Evolutionary conservation across 768 basidiomycete species (phyloP).

Genomic region (Mrakia frigida): DNA sequence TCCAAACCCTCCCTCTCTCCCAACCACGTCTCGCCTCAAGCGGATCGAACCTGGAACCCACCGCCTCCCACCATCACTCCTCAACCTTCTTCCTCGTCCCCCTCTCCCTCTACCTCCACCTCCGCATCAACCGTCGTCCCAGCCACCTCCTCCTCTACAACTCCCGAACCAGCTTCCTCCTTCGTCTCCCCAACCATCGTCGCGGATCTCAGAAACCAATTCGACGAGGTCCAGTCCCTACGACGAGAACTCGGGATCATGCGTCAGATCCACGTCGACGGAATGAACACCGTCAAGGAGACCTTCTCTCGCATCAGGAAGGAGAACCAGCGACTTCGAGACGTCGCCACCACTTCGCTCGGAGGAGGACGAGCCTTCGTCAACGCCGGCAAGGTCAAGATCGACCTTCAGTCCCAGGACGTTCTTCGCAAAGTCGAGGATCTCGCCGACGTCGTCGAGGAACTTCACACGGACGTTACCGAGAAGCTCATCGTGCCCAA

Average conservation of each 20-base stretch:
- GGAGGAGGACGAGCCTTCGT: slow-evolving; percentile 83
- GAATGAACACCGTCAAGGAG: slow-evolving; percentile 84
- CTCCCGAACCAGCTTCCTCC: neutral
- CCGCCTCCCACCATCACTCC: neutral
- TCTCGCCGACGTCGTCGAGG: slow-evolving; percentile 83
- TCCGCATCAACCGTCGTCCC: neutral
- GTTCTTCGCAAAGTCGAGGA: slow-evolving; percentile 88
- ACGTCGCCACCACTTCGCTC: slow-evolving; percentile 72
- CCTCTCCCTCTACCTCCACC: neutral
- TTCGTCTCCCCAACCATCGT: slow-evolving; percentile 52
- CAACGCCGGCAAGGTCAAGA: slow-evolving; percentile 81
- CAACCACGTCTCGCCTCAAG: neutral
- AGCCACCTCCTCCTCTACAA: neutral
- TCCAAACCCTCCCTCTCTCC: neutral
- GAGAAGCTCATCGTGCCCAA: slow-evolving; percentile 83
- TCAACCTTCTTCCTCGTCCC: neutral
- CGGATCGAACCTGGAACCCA: neutral
- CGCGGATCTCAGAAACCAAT: slow-evolving; percentile 79
- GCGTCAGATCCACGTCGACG: slow-evolving; percentile 90
- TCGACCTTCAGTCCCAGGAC: slow-evolving; percentile 84
- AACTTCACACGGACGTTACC: slow-evolving; percentile 82
- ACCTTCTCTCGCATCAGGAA: slow-evolving; percentile 68
- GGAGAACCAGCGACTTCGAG: slow-evolving; percentile 82
- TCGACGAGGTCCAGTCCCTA: slow-evolving; percentile 89
- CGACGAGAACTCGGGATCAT: slow-evolving; percentile 88